Percentiles rank a stretch among this genome's conserved stretches.
Evolutionary conservation across 2,329 filamentous ascomycete genomes (phyloP).

Genomic region (Aspergillus sp.): DNA sequence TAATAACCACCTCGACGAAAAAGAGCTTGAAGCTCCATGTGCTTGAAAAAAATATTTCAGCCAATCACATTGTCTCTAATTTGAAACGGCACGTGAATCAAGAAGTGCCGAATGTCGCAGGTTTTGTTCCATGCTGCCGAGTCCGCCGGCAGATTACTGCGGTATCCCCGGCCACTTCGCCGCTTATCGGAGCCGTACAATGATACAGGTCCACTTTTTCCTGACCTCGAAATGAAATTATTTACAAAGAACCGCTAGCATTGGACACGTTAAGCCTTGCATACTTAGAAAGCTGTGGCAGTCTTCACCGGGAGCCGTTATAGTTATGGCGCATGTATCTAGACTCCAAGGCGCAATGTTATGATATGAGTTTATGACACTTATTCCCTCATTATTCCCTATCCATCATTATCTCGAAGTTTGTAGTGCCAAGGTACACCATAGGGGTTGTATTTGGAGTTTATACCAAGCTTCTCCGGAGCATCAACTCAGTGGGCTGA

Average conservation of each 20-base stretch:
- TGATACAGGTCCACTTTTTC: constrained; percentile 17
- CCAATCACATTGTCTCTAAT: constrained; percentile 19
- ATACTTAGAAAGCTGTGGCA: neutral
- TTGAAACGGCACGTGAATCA: constrained; percentile 20
- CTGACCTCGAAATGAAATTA: constrained; percentile 23
- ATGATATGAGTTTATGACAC: neutral
- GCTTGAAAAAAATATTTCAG: constrained; percentile 12
- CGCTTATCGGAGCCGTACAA: constrained; percentile 29
- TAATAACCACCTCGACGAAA: neutral
- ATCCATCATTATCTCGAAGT: neutral
- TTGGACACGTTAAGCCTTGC: neutral
- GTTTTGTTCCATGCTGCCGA: constrained; percentile 13
- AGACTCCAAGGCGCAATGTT: neutral
- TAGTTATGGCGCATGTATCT: neutral
- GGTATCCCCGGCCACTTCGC: constrained; percentile 24
- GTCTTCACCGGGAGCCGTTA: constrained; percentile 1
- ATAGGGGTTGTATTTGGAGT: neutral
- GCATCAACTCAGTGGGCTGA: neutral
- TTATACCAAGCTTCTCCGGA: neutral
- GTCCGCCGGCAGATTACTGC: constrained; percentile 28
- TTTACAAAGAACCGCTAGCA: constrained; percentile 25
- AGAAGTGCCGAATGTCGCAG: constrained; percentile 32
- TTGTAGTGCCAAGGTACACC: neutral
- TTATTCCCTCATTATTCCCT: neutral
- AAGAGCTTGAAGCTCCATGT: neutral